Percentiles rank a stretch among this genome's conserved stretches.
phyloP scores from a whole-genome alignment of 2,329 filamentous ascomycete genomes.

The Scleromitrula shiraiana region DNA sequence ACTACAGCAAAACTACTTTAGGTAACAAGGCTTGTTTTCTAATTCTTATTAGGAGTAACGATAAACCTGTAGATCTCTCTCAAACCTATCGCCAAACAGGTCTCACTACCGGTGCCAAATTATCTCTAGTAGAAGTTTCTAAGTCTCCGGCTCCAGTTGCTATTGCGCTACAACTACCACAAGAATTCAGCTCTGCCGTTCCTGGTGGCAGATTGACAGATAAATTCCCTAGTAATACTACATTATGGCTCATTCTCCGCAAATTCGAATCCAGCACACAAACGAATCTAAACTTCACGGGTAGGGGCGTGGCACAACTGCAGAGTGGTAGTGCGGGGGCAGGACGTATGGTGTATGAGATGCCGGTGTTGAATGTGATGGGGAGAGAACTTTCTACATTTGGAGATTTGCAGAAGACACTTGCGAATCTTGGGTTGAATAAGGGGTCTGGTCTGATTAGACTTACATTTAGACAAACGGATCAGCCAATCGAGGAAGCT shows the following conservation, averaged over 20 bases:
- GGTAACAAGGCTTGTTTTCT: constrained; percentile 8
- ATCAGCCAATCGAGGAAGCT: constrained; percentile 74
- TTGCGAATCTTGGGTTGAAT: constrained; percentile 81
- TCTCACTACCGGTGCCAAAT: constrained; percentile 75
- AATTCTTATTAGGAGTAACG: constrained; percentile 54
- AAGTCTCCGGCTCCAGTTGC: constrained; percentile 79
- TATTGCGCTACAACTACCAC: constrained; percentile 79
- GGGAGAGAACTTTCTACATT: constrained; percentile 71
- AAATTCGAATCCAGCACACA: constrained; percentile 70
- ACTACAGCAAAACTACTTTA: background rate
- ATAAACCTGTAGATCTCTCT: constrained; percentile 79
- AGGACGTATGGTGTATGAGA: constrained; percentile 81
- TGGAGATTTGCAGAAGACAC: constrained; percentile 76
- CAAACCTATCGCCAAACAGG: constrained; percentile 76
- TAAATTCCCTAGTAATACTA: constrained; percentile 82
- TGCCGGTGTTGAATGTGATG: constrained; percentile 76
- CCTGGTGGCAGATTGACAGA: constrained; percentile 64
- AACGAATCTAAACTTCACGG: constrained; percentile 71
- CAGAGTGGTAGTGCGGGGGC: constrained; percentile 43
- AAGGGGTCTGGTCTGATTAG: constrained; percentile 73
- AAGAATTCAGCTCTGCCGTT: constrained; percentile 55
- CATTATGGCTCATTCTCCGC: constrained; percentile 81
- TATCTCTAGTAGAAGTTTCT: constrained; percentile 83
- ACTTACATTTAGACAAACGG: constrained; percentile 67
- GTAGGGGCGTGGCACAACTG: constrained; percentile 62